These are phyloP conservation scores for Colletotrichum sp. DNA, from an alignment of 2,329 filamentous ascomycete genomes.

Conservation along the genomic window DNA sequence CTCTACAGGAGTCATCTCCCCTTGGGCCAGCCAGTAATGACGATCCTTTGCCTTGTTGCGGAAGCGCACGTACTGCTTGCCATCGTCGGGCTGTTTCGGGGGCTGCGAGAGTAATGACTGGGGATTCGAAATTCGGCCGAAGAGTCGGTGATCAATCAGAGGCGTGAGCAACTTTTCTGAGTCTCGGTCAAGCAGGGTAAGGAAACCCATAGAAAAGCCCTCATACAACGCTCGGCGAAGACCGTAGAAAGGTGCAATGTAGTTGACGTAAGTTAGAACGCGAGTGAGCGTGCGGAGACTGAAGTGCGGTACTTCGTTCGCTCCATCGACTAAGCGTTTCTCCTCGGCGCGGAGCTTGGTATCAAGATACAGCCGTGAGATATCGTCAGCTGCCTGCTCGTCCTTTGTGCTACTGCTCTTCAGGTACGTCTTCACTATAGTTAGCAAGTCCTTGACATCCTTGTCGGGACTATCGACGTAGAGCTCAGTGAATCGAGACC, in stretches of 20 bases:
- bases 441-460: constrained; percentile 84
- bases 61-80: constrained; percentile 80
- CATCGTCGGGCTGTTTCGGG: constrained; percentile 78
- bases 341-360: constrained; percentile 82
- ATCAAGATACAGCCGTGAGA: constrained; percentile 86
- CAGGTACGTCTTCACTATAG: constrained; percentile 88
- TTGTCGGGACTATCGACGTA: constrained; percentile 92
- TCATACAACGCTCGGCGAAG: constrained; percentile 88
- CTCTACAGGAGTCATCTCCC: constrained; percentile 68
- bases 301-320: constrained; percentile 95
- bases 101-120: constrained; percentile 79
- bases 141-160: constrained; percentile 80
- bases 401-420: constrained; percentile 74
- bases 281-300: constrained; percentile 93
- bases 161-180: constrained; percentile 83
- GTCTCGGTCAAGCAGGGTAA: constrained; percentile 83
- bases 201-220: constrained; percentile 97
- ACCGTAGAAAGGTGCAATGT: constrained; percentile 84
- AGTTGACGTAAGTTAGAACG: constrained; percentile 84
- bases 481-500: constrained; percentile 93
- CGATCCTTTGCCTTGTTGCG: constrained; percentile 66
- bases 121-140: constrained; percentile 72
- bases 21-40: constrained; percentile 90
- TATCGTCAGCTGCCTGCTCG: constrained; percentile 76
- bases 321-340: constrained; percentile 90